Percentiles rank a stretch among this genome's conserved stretches.
phyloP scores from a whole-genome alignment of 257 asterid species.

The Avicennia marina region DNA sequence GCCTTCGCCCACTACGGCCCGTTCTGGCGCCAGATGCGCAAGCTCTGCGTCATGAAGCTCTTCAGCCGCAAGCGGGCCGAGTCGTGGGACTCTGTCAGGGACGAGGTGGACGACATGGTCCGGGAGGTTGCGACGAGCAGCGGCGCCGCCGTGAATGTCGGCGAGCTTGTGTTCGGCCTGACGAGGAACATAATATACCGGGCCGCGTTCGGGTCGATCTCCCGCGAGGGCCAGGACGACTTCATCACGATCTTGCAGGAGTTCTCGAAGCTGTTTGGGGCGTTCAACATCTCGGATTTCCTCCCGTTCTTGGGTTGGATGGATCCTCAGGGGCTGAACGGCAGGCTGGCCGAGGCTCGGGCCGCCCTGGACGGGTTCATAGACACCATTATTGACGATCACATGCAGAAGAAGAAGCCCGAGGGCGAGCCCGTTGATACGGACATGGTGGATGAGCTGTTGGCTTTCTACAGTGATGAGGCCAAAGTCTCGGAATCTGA shows the following conservation, averaged over 20 bases:
- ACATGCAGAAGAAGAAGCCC: slow-evolving; percentile 38
- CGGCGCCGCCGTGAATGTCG: slow-evolving; percentile 52
- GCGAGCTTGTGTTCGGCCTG: slow-evolving; percentile 75
- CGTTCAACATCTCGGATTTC: slow-evolving; percentile 74
- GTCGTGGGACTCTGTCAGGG: slow-evolving; percentile 94
- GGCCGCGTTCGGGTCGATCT: slow-evolving; percentile 84
- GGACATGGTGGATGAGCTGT: slow-evolving; percentile 92
- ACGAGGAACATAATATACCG: slow-evolving; percentile 64
- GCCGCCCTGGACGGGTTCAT: slow-evolving; percentile 73
- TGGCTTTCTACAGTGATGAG: slow-evolving; percentile 64
- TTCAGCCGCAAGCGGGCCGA: slow-evolving; percentile 85
- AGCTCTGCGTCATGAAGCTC: slow-evolving; percentile 80
- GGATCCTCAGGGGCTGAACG: slow-evolving; percentile 60
- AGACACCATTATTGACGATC: slow-evolving; percentile 67
- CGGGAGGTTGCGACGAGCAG: slow-evolving; percentile 26
- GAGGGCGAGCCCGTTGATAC: slow-evolving; percentile 22
- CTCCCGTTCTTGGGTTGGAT: slow-evolving; percentile 65
- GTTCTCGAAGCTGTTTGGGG: slow-evolving; percentile 74
- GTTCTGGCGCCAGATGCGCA: slow-evolving; percentile 95
- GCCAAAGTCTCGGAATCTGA: slow-evolving; percentile 40
- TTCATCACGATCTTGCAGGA: slow-evolving; percentile 73
- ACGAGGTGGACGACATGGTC: slow-evolving; percentile 61
- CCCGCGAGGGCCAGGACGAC: slow-evolving; percentile 56
- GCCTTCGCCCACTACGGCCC: slow-evolving; percentile 95
- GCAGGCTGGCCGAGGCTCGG: slow-evolving; percentile 47